These are phyloP conservation scores for Sporothrix pseudoabietina DNA, from an alignment of 2,329 filamentous ascomycete species.

Conservation along the genomic window DNA sequence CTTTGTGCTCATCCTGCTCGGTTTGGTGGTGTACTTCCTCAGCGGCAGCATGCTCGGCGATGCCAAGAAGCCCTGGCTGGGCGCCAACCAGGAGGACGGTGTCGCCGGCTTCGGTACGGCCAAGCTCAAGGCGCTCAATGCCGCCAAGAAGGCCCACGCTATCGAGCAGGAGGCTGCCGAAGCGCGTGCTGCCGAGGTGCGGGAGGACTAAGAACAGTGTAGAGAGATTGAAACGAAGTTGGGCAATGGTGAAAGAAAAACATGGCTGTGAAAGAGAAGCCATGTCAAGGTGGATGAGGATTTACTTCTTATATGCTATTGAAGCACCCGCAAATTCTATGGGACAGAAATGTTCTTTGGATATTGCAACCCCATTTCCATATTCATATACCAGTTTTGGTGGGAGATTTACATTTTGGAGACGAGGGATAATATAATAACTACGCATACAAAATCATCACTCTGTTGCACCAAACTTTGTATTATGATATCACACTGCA, in stretches of 20 bases:
- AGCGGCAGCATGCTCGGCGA: constrained; percentile 81
- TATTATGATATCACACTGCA: not conserved
- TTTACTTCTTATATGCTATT: not conserved
- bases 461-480: not conserved
- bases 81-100: constrained; percentile 79
- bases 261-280: not conserved
- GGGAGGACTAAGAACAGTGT: not conserved
- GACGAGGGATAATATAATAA: not conserved
- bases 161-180: constrained; percentile 29
- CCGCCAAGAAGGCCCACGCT: constrained; percentile 50
- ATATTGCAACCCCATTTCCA: not conserved
- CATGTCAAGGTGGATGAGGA: not conserved
- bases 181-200: constrained; percentile 15
- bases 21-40: constrained; percentile 84
- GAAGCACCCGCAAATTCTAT: not conserved
- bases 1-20: constrained; percentile 87
- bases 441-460: not conserved
- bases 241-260: not conserved
- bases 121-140: constrained; percentile 70
- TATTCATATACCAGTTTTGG: constrained; percentile 1
- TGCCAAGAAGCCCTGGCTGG: constrained; percentile 92
- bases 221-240: not conserved
- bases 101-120: constrained; percentile 82
- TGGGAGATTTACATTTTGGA: not conserved
- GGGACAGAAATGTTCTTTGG: not conserved